Evolutionary conservation across 768 basidiomycete species (phyloP).

Genomic region (Lanmaoa pseudosensibilis): DNA sequence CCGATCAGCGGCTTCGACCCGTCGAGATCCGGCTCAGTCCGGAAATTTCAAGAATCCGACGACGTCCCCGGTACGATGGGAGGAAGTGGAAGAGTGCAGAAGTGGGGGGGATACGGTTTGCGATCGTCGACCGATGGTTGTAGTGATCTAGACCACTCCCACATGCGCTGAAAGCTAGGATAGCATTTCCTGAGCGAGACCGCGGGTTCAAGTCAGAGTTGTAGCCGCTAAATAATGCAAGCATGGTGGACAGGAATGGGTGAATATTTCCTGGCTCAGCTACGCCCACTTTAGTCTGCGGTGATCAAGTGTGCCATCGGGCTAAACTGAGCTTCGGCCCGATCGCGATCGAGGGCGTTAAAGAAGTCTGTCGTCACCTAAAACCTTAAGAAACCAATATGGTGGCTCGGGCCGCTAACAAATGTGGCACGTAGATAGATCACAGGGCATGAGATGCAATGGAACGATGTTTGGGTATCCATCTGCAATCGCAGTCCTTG

Average conservation of each 20-base stretch:
- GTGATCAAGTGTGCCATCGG: constrained; percentile 4
- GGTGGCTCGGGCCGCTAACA: not conserved
- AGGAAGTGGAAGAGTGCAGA: constrained; percentile 5
- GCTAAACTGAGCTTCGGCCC: constrained; percentile 9
- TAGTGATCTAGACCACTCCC: no score
- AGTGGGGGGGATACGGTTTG: constrained; percentile 1
- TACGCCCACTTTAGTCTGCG: not conserved
- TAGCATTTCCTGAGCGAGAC: not conserved
- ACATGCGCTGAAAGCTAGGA: no score
- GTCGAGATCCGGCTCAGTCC: constrained; percentile 19
- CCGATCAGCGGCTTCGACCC: constrained; percentile 23
- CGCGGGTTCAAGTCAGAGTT: not conserved
- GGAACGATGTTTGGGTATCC: not conserved
- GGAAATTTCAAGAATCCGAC: constrained; percentile 19
- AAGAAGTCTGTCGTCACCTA: constrained; percentile 3
- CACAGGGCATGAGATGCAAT: not conserved
- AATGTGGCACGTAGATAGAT: not conserved
- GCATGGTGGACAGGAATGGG: not conserved
- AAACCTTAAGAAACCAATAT: not conserved
- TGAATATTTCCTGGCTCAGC: not conserved
- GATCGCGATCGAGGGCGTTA: constrained; percentile 19
- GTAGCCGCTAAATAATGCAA: not conserved
- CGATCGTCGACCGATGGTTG: constrained; percentile 4
- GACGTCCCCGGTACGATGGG: not conserved
- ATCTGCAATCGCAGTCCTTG: not conserved